These are phyloP conservation scores for Alternaria gaisen DNA, from an alignment of 2,329 filamentous ascomycete genomes.

Conservation along the genomic window DNA sequence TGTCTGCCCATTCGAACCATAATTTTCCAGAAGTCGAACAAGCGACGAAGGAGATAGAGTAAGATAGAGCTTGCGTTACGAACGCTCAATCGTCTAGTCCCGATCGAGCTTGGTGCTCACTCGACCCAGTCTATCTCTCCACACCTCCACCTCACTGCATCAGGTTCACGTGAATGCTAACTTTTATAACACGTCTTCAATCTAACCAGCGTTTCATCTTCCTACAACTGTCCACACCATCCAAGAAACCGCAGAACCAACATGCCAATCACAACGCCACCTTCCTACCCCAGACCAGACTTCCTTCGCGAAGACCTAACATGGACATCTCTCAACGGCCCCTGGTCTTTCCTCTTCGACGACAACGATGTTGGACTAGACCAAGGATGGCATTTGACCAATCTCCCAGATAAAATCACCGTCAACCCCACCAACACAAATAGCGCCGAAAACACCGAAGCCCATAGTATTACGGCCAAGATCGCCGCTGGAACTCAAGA, in stretches of 20 bases:
- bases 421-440: slow-evolving; percentile 33
- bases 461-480: slow-evolving; percentile 55
- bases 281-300: slow-evolving; percentile 69
- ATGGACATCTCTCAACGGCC: slow-evolving; percentile 70
- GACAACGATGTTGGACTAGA: slow-evolving; percentile 67
- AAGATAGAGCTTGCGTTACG: background rate
- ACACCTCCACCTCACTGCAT: slow-evolving; percentile 18
- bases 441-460: slow-evolving; percentile 31
- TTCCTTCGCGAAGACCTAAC: slow-evolving; percentile 65
- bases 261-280: slow-evolving; percentile 13
- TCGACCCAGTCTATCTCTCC: slow-evolving; percentile 17
- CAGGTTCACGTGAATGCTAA: slow-evolving; percentile 18
- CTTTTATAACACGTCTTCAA: slow-evolving; percentile 7
- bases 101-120: slow-evolving; percentile 2
- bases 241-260: background rate
- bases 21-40: no score
- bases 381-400: slow-evolving; percentile 62
- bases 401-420: slow-evolving; percentile 57
- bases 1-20: no score
- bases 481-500: slow-evolving; percentile 61
- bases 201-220: background rate
- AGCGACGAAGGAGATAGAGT: no score
- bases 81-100: background rate
- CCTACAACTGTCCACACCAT: background rate
- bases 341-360: slow-evolving; percentile 72